Evolutionary conservation across 169 alveolate genomes (phyloP).

Genomic region (Toxoplasma gondii): DNA sequence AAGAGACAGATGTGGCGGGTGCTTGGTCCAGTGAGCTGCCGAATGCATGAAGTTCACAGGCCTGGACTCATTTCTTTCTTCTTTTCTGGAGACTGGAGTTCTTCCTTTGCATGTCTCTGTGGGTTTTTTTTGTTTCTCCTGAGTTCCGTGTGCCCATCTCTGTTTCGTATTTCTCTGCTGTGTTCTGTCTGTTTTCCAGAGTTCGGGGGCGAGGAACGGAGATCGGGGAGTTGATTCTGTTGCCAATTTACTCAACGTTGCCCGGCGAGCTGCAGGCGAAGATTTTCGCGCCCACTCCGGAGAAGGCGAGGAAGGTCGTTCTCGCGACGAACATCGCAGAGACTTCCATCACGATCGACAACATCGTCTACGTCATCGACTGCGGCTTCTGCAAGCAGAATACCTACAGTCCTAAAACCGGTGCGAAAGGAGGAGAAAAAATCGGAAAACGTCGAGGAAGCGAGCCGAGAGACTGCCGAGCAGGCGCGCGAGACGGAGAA

Average conservation of each 20-base stretch:
- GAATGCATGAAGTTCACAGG: too few relatives aligned
- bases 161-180: neutral
- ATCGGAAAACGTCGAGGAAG: neutral
- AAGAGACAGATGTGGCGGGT: too few relatives aligned
- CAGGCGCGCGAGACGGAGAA: neutral
- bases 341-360: conserved; percentile 98
- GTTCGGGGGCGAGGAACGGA: conserved; percentile 91
- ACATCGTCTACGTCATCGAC: conserved; percentile 93
- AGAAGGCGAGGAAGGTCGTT: conserved; percentile 93
- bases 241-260: conserved; percentile 97
- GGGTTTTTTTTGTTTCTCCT: neutral
- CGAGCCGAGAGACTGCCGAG: neutral
- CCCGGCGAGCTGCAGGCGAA: conserved; percentile 99
- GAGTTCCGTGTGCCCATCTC: neutral
- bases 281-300: conserved; percentile 95
- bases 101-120: neutral
- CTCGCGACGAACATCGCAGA: conserved; percentile 99
- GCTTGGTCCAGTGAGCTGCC: too few relatives aligned
- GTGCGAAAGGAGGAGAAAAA: conserved; percentile 50
- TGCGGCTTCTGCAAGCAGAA: conserved; percentile 98
- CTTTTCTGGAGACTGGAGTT: too few relatives aligned
- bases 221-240: conserved; percentile 93
- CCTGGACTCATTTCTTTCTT: too few relatives aligned
- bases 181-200: conserved; percentile 6
- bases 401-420: conserved; percentile 97